These are phyloP conservation scores for Rhynchospora breviuscula DNA, from an alignment of 176 grass and related monocot species.

Conservation along the genomic window DNA sequence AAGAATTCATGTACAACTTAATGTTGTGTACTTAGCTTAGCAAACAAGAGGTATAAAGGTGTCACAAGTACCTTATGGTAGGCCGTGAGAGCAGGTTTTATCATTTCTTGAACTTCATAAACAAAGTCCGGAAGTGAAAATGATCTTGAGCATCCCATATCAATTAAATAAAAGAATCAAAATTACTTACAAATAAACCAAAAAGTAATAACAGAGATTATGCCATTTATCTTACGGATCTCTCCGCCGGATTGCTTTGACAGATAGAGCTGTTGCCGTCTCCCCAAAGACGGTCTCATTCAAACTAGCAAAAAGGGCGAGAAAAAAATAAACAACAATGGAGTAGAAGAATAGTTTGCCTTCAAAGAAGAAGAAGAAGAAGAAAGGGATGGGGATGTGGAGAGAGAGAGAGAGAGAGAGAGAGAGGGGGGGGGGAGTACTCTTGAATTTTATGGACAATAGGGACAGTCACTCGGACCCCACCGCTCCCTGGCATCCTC, in stretches of 20 bases:
- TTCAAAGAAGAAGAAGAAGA: neutral
- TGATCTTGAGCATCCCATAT: conserved; percentile 34
- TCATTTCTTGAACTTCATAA: conserved; percentile 84
- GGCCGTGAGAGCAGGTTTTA: conserved; percentile 78
- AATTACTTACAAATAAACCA: conserved; percentile 1
- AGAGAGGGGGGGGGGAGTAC: no score
- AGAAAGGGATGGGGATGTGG: no score
- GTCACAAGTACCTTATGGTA: conserved; percentile 67
- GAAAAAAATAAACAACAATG: neutral
- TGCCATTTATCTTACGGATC: conserved; percentile 73
- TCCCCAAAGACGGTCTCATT: conserved; percentile 97
- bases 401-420: no score
- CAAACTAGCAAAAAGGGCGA: conserved; percentile 42
- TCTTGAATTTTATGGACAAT: conserved; percentile 39
- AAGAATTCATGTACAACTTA: neutral
- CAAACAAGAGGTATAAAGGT: neutral
- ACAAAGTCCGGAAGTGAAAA: conserved; percentile 94
- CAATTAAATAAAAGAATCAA: conserved; percentile 10
- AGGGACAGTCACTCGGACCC: conserved; percentile 92
- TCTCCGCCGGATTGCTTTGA: conserved; percentile 80
- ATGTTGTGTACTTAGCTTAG: neutral
- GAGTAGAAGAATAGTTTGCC: neutral
- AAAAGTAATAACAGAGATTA: conserved; percentile 22
- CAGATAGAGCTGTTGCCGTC: conserved; percentile 67
- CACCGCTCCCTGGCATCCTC: conserved; percentile 84